A percentile compares a stretch with the other conserved stretches of the same genome.
These are phyloP conservation scores for Parastagonospora nodorum DNA, from an alignment of 2,329 filamentous ascomycete genomes.

Conservation along the genomic window DNA sequence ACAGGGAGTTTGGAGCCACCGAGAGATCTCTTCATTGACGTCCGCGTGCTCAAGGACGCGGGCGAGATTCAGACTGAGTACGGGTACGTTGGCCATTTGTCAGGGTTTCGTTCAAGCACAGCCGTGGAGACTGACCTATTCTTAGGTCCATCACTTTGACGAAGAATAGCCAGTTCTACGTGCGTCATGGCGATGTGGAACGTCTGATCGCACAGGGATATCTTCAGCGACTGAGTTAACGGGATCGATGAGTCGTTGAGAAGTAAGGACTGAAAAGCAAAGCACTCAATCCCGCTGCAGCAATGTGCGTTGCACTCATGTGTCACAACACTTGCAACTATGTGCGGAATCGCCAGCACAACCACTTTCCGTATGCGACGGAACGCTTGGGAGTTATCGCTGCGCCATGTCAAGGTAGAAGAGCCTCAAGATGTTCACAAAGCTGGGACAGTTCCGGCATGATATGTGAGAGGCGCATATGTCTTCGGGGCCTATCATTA, in stretches of 20 bases:
- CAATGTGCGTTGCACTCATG: background rate
- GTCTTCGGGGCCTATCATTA: too few relatives aligned
- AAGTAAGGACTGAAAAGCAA: background rate
- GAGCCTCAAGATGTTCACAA: too few relatives aligned
- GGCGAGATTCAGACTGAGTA: conserved; percentile 99
- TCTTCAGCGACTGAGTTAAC: conserved; percentile 83
- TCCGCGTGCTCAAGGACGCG: conserved; percentile 92
- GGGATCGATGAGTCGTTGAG: background rate
- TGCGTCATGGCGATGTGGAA: conserved; percentile 94
- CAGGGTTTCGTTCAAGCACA: background rate
- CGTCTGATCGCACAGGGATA: conserved; percentile 93
- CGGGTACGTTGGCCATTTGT: conserved; percentile 65
- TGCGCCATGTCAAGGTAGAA: too few relatives aligned
- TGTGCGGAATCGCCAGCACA: background rate
- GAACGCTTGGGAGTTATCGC: background rate
- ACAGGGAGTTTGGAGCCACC: conserved; percentile 93
- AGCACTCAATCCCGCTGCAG: background rate
- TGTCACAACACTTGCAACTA: background rate
- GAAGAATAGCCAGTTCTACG: conserved; percentile 98
- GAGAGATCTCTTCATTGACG: conserved; percentile 95
- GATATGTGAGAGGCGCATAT: too few relatives aligned
- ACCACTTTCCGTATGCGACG: background rate
- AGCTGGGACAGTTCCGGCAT: too few relatives aligned
- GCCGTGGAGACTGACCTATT: background rate
- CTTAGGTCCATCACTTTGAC: conserved; percentile 90